phyloP scores from a whole-genome alignment of 768 basidiomycete genomes.

The Mycena haematopus region DNA sequence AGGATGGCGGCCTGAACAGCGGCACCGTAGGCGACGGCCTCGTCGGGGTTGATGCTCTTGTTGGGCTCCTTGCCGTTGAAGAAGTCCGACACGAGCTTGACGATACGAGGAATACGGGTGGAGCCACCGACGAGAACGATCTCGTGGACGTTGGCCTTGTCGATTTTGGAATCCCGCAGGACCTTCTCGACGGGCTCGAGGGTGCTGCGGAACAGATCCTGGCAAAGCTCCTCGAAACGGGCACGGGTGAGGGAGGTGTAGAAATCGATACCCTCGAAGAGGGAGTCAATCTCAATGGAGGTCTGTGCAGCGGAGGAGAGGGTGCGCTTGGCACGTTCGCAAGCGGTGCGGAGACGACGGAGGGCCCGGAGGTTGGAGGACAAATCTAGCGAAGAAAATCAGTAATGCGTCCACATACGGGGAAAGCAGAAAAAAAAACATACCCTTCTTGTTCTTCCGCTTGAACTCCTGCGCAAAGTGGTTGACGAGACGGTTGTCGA shows the following conservation, averaged over 20 bases:
- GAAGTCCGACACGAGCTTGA: constrained; percentile 97
- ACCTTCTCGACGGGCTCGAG: constrained; percentile 98
- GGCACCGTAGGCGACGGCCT: constrained; percentile 98
- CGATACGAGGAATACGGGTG: constrained; percentile 96
- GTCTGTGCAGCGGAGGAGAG: constrained; percentile 97
- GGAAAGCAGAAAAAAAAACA: constrained; percentile 28
- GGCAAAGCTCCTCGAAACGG: constrained; percentile 95
- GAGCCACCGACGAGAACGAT: constrained; percentile 98
- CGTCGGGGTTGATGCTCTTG: constrained; percentile 99
- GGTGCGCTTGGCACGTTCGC: constrained; percentile 98
- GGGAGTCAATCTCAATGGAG: constrained; percentile 97
- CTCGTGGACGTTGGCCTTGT: constrained; percentile 95
- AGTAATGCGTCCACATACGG: constrained; percentile 16
- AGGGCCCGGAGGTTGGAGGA: constrained; percentile 93
- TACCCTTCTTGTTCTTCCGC: constrained; percentile 95
- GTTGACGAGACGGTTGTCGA: constrained; percentile 97
- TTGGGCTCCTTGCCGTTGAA: constrained; percentile 99
- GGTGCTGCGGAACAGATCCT: constrained; percentile 93
- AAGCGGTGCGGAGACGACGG: constrained; percentile 96
- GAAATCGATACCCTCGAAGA: constrained; percentile 98
- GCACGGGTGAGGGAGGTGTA: constrained; percentile 98
- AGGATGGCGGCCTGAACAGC: constrained; percentile 98
- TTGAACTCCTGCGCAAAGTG: constrained; percentile 98
- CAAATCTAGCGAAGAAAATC: constrained; percentile 58
- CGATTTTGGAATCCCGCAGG: constrained; percentile 96